Evolutionary conservation across 306 rosid species (phyloP).

Genomic region (Luffa aegyptiaca): DNA sequence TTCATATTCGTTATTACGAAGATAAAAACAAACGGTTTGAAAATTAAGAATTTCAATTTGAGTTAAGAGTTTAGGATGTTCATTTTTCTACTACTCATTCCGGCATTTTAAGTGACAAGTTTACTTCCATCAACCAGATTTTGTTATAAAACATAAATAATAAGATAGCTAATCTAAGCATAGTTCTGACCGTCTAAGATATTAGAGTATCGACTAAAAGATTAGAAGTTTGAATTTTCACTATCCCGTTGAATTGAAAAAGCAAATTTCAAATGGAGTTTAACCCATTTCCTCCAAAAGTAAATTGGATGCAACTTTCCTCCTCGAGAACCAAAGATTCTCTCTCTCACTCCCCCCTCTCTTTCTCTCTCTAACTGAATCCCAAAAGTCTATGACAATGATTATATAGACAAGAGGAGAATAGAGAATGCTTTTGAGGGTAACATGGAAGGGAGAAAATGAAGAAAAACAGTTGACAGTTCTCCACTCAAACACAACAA

Average conservation of each 20-base stretch:
- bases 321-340: conserved; percentile 45
- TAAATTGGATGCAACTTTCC: conserved; percentile 36
- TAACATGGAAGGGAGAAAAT: conserved; percentile 12
- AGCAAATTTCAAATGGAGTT: neutral
- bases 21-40: neutral
- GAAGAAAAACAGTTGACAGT: conserved; percentile 8
- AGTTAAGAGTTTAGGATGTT: no score
- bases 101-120: no score
- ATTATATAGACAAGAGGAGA: conserved; percentile 24
- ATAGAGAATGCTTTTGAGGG: neutral
- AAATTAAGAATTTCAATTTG: neutral
- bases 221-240: neutral
- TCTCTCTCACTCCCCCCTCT: conserved; percentile 13
- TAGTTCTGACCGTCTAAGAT: no score
- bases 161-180: neutral
- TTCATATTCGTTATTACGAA: no score
- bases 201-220: neutral
- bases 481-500: neutral
- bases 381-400: conserved; percentile 13
- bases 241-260: neutral
- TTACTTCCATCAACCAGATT: no score
- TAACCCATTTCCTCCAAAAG: neutral
- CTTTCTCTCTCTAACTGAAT: conserved; percentile 7
- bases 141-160: no score
- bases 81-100: no score